These are phyloP conservation scores for Furculomyces boomerangus DNA, from an alignment of 371 early-diverging fungal species.

Conservation along the genomic window DNA sequence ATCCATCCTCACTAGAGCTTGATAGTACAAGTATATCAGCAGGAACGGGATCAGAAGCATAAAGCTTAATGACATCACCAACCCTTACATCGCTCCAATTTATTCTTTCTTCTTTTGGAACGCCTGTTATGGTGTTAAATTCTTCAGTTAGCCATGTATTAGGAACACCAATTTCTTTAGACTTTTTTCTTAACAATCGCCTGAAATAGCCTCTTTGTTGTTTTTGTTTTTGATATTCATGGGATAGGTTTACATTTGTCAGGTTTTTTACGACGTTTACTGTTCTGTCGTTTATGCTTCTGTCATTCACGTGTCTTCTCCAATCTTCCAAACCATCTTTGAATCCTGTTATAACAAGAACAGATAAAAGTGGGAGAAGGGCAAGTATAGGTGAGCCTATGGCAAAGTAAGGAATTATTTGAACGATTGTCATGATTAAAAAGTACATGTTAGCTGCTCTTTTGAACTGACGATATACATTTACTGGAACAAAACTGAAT, in stretches of 20 bases:
- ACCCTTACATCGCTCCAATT: constrained; percentile 62
- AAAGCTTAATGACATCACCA: constrained; percentile 77
- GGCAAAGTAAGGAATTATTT: constrained; percentile 62
- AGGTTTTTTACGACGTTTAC: constrained; percentile 51
- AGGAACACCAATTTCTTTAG: not conserved
- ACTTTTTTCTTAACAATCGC: not conserved
- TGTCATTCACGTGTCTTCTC: constrained; percentile 80
- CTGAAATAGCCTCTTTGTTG: not conserved
- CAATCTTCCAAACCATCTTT: constrained; percentile 97
- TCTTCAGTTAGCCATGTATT: not conserved
- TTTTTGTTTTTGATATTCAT: not conserved
- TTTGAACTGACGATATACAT: constrained; percentile 91
- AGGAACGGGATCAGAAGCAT: constrained; percentile 71
- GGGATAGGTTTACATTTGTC: constrained; percentile 43
- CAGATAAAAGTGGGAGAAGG: constrained; percentile 71
- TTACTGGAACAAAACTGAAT: constrained; percentile 84
- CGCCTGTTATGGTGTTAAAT: not conserved
- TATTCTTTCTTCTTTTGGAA: constrained; percentile 21
- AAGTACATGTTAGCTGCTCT: constrained; percentile 95
- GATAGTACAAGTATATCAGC: constrained; percentile 77
- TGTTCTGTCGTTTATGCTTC: constrained; percentile 60
- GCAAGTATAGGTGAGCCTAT: constrained; percentile 56
- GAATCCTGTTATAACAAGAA: constrained; percentile 72
- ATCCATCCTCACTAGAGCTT: constrained; percentile 46
- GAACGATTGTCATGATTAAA: constrained; percentile 77